Percentiles rank a stretch among this genome's conserved stretches.
Evolutionary conservation across 257 asterid species (phyloP).

Genomic region (Solanum etuberosum): DNA sequence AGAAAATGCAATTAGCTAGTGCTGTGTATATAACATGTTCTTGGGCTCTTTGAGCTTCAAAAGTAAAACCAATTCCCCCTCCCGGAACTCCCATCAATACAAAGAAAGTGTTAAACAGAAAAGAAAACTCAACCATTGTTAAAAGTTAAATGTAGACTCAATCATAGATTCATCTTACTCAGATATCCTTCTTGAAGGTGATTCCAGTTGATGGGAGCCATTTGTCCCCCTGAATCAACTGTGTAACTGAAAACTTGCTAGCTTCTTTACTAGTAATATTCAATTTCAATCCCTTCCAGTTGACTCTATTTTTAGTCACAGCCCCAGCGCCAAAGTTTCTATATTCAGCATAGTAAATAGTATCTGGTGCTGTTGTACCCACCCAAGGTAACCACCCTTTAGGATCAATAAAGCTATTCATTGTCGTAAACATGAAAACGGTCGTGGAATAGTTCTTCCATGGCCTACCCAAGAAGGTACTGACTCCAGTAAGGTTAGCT

Average conservation of each 20-base stretch:
- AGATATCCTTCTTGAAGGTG: constrained; percentile 3
- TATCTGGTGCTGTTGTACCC: constrained; percentile 10
- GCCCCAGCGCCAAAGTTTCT: constrained; percentile 16
- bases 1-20: background rate
- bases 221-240: constrained; percentile 14
- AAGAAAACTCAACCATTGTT: background rate
- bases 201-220: constrained; percentile 18
- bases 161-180: background rate
- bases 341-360: constrained; percentile 24
- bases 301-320: constrained; percentile 11
- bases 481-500: background rate
- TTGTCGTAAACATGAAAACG: background rate
- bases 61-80: background rate
- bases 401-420: constrained; percentile 19
- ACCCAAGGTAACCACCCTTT: constrained; percentile 25
- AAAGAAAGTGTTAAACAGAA: background rate
- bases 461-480: constrained; percentile 24
- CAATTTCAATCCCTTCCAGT: constrained; percentile 14
- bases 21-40: background rate
- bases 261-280: background rate
- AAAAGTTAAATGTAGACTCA: background rate
- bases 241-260: constrained; percentile 8
- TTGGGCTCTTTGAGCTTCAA: background rate
- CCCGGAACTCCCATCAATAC: background rate
- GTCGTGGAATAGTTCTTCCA: constrained; percentile 30